Percentiles rank a stretch among this genome's conserved stretches.
phyloP scores from a whole-genome alignment of 1,139 yeast species.

The Pneumocystis canis region DNA sequence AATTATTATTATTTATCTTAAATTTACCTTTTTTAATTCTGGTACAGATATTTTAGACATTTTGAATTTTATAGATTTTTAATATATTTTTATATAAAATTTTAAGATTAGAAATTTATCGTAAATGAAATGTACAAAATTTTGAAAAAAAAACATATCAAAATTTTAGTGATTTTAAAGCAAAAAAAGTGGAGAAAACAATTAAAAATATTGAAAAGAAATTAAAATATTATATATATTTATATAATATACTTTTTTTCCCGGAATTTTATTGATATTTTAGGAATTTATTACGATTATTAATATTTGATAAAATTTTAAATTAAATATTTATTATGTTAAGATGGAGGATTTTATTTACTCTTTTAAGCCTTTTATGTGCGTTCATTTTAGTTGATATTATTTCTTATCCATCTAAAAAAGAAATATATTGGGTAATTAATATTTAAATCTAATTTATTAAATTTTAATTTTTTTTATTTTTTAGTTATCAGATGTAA shows the following conservation, averaged over 20 bases:
- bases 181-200: no score
- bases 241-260: no score
- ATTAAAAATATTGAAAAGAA: no score
- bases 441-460: not conserved
- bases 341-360: not conserved
- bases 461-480: not conserved
- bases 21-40: conserved; percentile 38
- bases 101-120: no score
- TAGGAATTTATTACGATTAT: not conserved
- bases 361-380: not conserved
- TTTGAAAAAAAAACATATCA: no score
- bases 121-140: no score
- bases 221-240: no score
- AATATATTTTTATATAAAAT: no score
- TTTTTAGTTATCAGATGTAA: not conserved
- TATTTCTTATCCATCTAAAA: not conserved
- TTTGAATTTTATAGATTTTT: not conserved
- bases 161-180: no score
- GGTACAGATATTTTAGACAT: conserved; percentile 37
- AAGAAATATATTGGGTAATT: not conserved
- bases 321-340: not conserved
- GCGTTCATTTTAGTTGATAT: not conserved
- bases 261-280: not conserved
- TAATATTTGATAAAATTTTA: not conserved
- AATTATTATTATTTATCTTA: not conserved